A percentile compares a stretch with the other conserved stretches of the same genome.
Evolutionary conservation across 1,139 yeast genomes (phyloP).

Genomic region (Suhomyces ambrosiae): DNA sequence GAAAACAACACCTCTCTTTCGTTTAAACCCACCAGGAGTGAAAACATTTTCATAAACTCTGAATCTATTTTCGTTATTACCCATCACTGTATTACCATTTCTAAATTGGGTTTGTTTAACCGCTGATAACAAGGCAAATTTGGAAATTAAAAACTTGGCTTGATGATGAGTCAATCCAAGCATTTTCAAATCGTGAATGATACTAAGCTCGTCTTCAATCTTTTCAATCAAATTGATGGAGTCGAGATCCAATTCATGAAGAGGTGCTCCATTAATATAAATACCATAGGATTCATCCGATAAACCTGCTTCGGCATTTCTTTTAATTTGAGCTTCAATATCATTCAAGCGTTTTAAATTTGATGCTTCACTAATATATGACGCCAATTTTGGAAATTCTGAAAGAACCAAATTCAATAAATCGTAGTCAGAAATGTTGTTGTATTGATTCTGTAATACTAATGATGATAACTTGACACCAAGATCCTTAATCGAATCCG

Average conservation of each 20-base stretch:
- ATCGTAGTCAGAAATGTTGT: conserved; percentile 29
- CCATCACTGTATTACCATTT: conserved; percentile 40
- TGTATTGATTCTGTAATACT: conserved; percentile 33
- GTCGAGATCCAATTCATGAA: conserved; percentile 47
- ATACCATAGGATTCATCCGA: conserved; percentile 51
- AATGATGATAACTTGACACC: conserved; percentile 52
- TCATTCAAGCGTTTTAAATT: conserved; percentile 15
- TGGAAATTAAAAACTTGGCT: conserved; percentile 42
- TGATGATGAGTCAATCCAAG: conserved; percentile 40
- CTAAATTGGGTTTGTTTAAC: conserved; percentile 36
- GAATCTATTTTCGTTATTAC: conserved; percentile 41
- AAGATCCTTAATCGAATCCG: conserved; percentile 36
- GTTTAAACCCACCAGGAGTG: conserved; percentile 28
- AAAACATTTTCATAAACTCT: conserved; percentile 36
- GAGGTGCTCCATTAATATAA: conserved; percentile 63
- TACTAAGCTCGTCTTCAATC: conserved; percentile 37
- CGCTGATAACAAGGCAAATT: conserved; percentile 48
- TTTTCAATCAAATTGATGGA: conserved; percentile 40
- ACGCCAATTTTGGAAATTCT: conserved; percentile 54
- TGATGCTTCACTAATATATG: conserved; percentile 26
- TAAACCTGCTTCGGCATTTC: conserved; percentile 37
- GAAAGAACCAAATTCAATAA: conserved; percentile 41
- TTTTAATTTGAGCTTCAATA: conserved; percentile 25
- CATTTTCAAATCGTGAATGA: conserved; percentile 29
- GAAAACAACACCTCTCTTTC: conserved; percentile 57